Evolutionary conservation across 257 asterid species (phyloP).

Genomic region (Solanum medicagineum): DNA sequence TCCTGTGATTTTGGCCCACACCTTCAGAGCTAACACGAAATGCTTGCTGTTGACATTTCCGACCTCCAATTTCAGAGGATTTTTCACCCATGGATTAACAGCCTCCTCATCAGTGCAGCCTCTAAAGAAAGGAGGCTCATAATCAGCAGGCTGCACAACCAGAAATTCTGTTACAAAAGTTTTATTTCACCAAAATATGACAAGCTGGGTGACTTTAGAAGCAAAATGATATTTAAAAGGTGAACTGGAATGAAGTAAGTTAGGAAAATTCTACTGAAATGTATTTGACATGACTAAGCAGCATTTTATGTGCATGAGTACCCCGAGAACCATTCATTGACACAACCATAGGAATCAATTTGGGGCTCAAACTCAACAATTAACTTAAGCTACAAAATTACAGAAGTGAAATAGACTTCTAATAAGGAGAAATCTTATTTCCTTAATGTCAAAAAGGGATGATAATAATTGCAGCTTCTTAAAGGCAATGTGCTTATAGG

Average conservation of each 20-base stretch:
- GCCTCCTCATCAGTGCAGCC: constrained; percentile 85
- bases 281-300: neutral
- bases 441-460: neutral
- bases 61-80: constrained; percentile 84
- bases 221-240: neutral
- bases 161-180: neutral
- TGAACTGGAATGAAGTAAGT: too few species aligned
- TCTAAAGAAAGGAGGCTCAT: constrained; percentile 93
- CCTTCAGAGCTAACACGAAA: constrained; percentile 82
- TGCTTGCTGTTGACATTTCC: constrained; percentile 94
- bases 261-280: neutral
- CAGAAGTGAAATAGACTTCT: neutral
- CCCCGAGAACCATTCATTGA: neutral
- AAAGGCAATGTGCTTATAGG: neutral
- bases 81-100: constrained; percentile 65
- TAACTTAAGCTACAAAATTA: neutral
- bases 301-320: neutral
- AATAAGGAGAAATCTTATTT: neutral
- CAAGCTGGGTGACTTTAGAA: neutral
- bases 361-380: neutral
- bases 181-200: neutral
- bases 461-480: neutral
- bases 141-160: constrained; percentile 83
- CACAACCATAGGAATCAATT: neutral
- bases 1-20: constrained; percentile 11